These are phyloP conservation scores for Sicyos edulis DNA, from an alignment of 306 rosid species.

Conservation along the genomic window DNA sequence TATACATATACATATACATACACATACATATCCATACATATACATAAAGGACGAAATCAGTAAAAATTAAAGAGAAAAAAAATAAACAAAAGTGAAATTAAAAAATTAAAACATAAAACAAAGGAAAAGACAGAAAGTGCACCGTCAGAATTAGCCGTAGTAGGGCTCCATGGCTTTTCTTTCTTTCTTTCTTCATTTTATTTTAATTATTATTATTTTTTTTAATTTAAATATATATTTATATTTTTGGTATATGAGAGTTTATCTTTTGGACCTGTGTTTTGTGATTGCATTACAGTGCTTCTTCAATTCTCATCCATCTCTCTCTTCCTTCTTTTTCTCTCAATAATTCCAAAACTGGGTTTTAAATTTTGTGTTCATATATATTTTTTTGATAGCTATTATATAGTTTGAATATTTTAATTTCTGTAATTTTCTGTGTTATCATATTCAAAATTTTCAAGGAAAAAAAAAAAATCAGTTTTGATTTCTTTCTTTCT, in stretches of 20 bases:
- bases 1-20: too few relatives aligned
- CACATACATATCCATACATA: too few relatives aligned
- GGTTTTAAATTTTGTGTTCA: slow-evolving; percentile 20
- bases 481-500: too few relatives aligned
- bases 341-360: slow-evolving; percentile 17
- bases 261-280: slow-evolving; percentile 38
- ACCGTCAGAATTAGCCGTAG: slow-evolving; percentile 85
- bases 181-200: too few relatives aligned
- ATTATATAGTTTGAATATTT: slow-evolving; percentile 28
- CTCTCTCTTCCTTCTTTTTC: slow-evolving; percentile 30
- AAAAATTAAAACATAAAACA: too few relatives aligned
- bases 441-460: slow-evolving; percentile 13
- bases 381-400: slow-evolving; percentile 50
- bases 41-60: too few relatives aligned
- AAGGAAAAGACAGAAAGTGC: slow-evolving; percentile 93
- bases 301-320: slow-evolving; percentile 37
- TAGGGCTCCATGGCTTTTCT: slow-evolving; percentile 29
- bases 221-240: not conserved
- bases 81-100: too few relatives aligned
- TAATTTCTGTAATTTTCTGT: slow-evolving; percentile 29
- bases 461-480: too few relatives aligned
- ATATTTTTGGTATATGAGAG: slow-evolving; percentile 21
- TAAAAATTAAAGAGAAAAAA: too few relatives aligned
- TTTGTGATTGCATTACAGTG: slow-evolving; percentile 24
- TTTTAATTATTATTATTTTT: too few relatives aligned